phyloP scores from a whole-genome alignment of 352 stramenopile genomes.

The Phytopythium helicoides region DNA sequence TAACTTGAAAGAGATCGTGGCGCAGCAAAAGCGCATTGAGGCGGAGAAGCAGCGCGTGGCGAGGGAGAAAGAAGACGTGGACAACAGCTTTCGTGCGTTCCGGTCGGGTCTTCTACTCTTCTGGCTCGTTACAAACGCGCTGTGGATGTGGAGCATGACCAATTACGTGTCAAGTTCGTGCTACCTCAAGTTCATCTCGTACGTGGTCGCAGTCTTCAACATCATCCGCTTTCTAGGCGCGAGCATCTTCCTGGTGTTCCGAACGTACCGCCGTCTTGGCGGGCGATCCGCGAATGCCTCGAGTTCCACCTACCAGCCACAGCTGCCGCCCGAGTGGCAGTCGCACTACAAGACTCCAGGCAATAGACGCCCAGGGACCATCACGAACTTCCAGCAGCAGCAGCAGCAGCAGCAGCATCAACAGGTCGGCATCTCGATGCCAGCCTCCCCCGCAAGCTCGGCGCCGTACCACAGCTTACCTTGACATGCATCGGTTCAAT shows the following conservation, averaged over 20 bases:
- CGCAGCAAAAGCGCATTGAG: conserved; percentile 43
- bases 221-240: conserved; percentile 35
- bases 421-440: neutral
- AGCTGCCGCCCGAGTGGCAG: conserved; percentile 20
- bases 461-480: neutral
- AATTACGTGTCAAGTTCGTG: conserved; percentile 42
- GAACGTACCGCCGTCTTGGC: conserved; percentile 26
- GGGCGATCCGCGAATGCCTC: neutral
- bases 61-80: conserved; percentile 43
- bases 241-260: conserved; percentile 33
- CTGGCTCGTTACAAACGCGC: conserved; percentile 48
- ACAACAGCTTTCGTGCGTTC: conserved; percentile 51
- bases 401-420: neutral
- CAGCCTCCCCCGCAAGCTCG: neutral
- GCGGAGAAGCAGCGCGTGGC: conserved; percentile 26
- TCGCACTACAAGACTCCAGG: conserved; percentile 23
- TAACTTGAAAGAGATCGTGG: conserved; percentile 48
- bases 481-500: neutral
- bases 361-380: conserved; percentile 2
- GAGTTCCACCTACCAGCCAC: conserved; percentile 12
- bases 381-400: neutral
- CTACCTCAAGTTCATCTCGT: conserved; percentile 45
- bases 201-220: conserved; percentile 47
- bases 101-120: conserved; percentile 43
- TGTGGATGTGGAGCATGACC: conserved; percentile 44